Evolutionary conservation across 345 rosid species (phyloP), one percentile per base, ranked within the genome.

Genomic region (Pugionium cornutum): DNA sequence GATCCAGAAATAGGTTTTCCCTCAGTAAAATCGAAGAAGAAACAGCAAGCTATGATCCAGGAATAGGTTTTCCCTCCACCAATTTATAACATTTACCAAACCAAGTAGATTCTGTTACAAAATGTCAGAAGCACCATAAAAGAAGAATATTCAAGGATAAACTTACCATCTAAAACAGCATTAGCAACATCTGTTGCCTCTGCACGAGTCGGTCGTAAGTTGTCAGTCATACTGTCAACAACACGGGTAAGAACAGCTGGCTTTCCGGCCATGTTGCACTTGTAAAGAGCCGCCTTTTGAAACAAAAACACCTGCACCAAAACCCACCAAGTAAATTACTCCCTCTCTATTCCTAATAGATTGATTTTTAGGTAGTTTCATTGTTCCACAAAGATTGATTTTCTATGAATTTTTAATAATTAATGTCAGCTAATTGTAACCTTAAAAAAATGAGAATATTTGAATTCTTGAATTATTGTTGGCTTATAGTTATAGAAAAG

Each of bases 151-250:
- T 43, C 2, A 51, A 65, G 26, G n/a, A 7, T 58, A 44, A 43
- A 49, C 29, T 33, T 77, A 94, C 99, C 99, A 82, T 94, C 99
- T 77, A 94, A 80, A 58, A 90, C 91, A 36, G 97, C 99, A 83
- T 94, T 88, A 61, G 99, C 99, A 80, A 90, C 92, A 85, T 94
- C 99, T 1, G 97, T 94, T 45, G 97, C 99, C 84, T 94, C 99
- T 37, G 99, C 99, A 53, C 99, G 99, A 70, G 97, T 94, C 73
- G 99, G 99, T 62, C 99, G 81, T 61, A 94, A 76, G 83, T 94
- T 94, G 71, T 82, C 95, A 26, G 97, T 88, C 99, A 94, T 90
- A 82, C 96, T 90, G 77, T 94, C 99, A 43, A 94, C 97, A 55
- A 90, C 96, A 68, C 95, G 92, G 46, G 89, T 88, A 45, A 94